A percentile compares a stretch with the other conserved stretches of the same genome.
Evolutionary conservation across 2,329 filamentous ascomycete species (phyloP).

Genomic region (Calonectria montana): DNA sequence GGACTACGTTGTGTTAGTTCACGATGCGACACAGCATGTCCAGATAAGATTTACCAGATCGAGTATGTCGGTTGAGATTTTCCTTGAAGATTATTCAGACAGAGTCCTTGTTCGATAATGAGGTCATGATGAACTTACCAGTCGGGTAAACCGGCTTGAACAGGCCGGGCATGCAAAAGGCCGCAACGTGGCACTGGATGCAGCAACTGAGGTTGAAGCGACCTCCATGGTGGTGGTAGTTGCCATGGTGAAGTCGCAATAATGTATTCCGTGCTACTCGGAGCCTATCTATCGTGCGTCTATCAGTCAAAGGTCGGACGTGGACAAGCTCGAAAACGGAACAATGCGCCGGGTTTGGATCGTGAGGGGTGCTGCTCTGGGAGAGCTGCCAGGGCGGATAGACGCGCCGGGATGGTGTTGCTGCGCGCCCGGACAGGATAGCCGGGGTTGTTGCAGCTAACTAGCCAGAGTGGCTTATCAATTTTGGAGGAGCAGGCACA

Average conservation of each 20-base stretch:
- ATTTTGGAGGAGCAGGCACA: background rate
- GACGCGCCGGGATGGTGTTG: slow-evolving; percentile 10
- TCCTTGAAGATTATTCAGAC: background rate
- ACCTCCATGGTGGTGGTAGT: slow-evolving; percentile 13
- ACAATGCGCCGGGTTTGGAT: background rate
- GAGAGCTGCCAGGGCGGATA: background rate
- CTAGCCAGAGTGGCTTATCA: slow-evolving; percentile 7
- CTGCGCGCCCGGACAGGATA: background rate
- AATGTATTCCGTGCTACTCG: background rate
- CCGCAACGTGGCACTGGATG: slow-evolving; percentile 14
- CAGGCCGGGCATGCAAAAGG: slow-evolving; percentile 27
- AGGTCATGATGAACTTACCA: slow-evolving; percentile 13
- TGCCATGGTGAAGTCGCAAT: background rate
- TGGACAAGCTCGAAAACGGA: background rate
- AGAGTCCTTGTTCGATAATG: background rate
- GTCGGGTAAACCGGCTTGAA: slow-evolving; percentile 24
- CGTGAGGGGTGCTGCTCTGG: slow-evolving; percentile 14
- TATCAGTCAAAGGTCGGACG: background rate
- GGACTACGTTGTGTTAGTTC: slow-evolving; percentile 8
- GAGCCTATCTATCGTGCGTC: background rate
- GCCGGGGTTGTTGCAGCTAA: background rate
- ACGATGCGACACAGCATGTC: background rate
- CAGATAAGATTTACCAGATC: slow-evolving; percentile 12
- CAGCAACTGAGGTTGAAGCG: slow-evolving; percentile 1
- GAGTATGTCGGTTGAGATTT: slow-evolving; percentile 26